A percentile compares a stretch with the other conserved stretches of the same genome.
phyloP scores from a whole-genome alignment of 495 filamentous ascomycete species.

The Annulohypoxylon stygium region DNA sequence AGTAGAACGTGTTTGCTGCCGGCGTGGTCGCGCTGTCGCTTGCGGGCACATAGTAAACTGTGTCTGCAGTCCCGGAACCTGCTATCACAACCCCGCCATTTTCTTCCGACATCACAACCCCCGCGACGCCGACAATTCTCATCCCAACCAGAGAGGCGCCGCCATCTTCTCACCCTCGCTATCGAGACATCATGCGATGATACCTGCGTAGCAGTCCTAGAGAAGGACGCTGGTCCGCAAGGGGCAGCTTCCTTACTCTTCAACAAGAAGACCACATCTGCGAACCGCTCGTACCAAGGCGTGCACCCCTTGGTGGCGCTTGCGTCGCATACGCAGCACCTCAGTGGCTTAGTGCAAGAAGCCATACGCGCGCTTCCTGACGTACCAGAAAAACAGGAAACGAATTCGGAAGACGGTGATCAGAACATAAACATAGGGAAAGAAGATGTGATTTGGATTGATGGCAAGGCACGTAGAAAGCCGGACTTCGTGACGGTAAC shows the following conservation, averaged over 20 bases:
- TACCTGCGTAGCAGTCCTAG: constrained; percentile 88
- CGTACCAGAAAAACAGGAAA: neutral
- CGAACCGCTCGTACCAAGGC: constrained; percentile 77
- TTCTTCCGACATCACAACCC: neutral
- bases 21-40: neutral
- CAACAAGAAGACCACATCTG: constrained; percentile 83
- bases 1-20: constrained; percentile 19
- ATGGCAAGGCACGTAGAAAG: constrained; percentile 56
- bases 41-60: constrained; percentile 4
- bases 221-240: constrained; percentile 60
- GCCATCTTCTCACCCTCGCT: constrained; percentile 76
- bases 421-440: neutral
- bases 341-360: constrained; percentile 74
- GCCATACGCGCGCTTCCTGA: constrained; percentile 70
- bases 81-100: neutral
- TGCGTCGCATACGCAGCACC: constrained; percentile 75
- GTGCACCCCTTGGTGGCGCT: constrained; percentile 82
- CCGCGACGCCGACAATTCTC: constrained; percentile 26
- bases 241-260: constrained; percentile 73
- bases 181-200: constrained; percentile 99
- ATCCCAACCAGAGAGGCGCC: constrained; percentile 15
- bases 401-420: neutral
- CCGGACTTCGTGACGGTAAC: constrained; percentile 90
- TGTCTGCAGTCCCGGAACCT: neutral
- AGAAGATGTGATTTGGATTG: constrained; percentile 33